Base-by-base conservation (phyloP, 352 stramenopile species). In the Thalassiosira mediterranea region DNA sequence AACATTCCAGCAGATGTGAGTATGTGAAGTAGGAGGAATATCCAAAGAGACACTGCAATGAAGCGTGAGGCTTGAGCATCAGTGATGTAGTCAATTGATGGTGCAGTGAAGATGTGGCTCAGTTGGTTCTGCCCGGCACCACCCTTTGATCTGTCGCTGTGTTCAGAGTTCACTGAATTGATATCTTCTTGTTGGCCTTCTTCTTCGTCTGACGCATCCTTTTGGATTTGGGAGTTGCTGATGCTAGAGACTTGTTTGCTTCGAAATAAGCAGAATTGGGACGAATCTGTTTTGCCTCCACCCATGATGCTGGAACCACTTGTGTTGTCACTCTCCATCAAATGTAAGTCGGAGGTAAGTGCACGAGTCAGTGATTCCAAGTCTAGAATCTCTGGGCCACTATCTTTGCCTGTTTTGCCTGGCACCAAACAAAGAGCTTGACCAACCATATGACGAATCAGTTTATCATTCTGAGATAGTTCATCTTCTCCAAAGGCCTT, bases 71-170 rank as follows among this genome's bases (percentile, higher is more conserved):
- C 17, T 49, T 56, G 40, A 1, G 19, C 40, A n/a, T 64, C 56
- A 21, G 13, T 54, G 10, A n/a, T 13, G 32, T 56, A 64, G 56
- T 64, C 56, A 3, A 64, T 64, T 49, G 56, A 64, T 34, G 28
- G 28, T 13, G 40, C 3, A 25, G 56, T 34, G 31, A 64, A 56
- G 32, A 64, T 34, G 25, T 4, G 21, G 19, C 51, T 64, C 17
- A 44, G 19, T 3, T 59, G 49, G 31, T 64, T 44, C 11, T n/a
- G n/a, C n/a, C n/a, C n/a, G 26, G 17, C 11, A 1, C 29, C 51
- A 44, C 42, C 29, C 28, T 31, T 53, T 29, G 3, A 0, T 49
- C 7, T 25, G 21, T 54, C 17, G 49, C 56, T 25, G 25, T 37
- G 21, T 60, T n/a, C n/a, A n/a, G n/a, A n/a, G n/a, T n/a, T n/a